Evolutionary conservation across 2,329 filamentous ascomycete genomes (phyloP).

Genomic region (Chalaropsis thielavioides): DNA sequence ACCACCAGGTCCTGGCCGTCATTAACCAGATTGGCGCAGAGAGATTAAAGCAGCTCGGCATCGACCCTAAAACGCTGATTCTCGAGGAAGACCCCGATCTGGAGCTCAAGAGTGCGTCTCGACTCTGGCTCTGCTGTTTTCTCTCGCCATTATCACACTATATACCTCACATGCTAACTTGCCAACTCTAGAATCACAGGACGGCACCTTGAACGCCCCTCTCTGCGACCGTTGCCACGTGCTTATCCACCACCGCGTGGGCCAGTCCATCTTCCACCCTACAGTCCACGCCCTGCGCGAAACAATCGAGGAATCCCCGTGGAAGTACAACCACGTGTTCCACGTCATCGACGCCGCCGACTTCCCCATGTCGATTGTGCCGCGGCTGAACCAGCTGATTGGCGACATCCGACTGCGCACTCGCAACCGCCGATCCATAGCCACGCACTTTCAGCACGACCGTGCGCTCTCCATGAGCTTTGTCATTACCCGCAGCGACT

Average conservation of each 20-base stretch:
- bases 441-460: slow-evolving; percentile 49
- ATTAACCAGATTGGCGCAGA: slow-evolving; percentile 26
- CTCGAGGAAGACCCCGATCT: slow-evolving; percentile 12
- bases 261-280: slow-evolving; percentile 60
- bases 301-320: slow-evolving; percentile 75
- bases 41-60: slow-evolving; percentile 32
- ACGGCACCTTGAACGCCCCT: slow-evolving; percentile 31
- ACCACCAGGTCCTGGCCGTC: slow-evolving; percentile 18
- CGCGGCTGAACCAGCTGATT: slow-evolving; percentile 56
- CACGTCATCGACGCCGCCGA: slow-evolving; percentile 91
- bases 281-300: slow-evolving; percentile 66
- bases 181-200: slow-evolving; percentile 2
- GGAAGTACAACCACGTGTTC: slow-evolving; percentile 87
- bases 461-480: slow-evolving; percentile 71
- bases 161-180: not conserved
- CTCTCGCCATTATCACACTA: not conserved
- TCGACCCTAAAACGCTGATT: slow-evolving; percentile 27
- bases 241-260: slow-evolving; percentile 59
- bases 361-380: slow-evolving; percentile 86
- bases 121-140: not conserved
- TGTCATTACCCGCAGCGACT: slow-evolving; percentile 75
- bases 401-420: slow-evolving; percentile 60
- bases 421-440: slow-evolving; percentile 61
- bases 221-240: slow-evolving; percentile 81
- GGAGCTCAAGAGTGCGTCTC: slow-evolving; percentile 12